Percentiles rank a stretch among this genome's conserved stretches.
Evolutionary conservation across 352 stramenopile species (phyloP).

Genomic region (Phytophthora sansomeana): DNA sequence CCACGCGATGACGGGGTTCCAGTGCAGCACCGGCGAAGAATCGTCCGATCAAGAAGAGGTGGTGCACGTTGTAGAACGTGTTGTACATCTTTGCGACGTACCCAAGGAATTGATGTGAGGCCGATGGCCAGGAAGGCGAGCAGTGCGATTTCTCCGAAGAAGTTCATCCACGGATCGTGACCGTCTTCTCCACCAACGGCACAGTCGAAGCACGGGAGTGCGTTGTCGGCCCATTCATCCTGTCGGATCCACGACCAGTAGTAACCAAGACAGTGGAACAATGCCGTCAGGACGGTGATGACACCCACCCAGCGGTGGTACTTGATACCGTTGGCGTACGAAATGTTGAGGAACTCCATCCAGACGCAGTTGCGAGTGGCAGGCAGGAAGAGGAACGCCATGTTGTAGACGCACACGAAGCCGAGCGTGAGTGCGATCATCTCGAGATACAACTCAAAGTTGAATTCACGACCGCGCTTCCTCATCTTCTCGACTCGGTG

Average conservation of each 20-base stretch:
- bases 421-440: conserved; percentile 43
- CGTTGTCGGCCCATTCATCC: conserved; percentile 29
- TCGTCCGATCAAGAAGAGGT: conserved; percentile 52
- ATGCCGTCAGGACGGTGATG: conserved; percentile 37
- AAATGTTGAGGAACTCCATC: conserved; percentile 70
- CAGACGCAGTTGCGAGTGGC: conserved; percentile 55
- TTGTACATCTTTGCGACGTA: conserved; percentile 56
- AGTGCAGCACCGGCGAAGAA: conserved; percentile 61
- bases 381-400: conserved; percentile 58
- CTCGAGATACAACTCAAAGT: conserved; percentile 33
- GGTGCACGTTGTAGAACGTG: conserved; percentile 55
- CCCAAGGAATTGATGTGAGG: conserved; percentile 44
- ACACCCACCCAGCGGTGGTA: conserved; percentile 64
- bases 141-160: conserved; percentile 51
- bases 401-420: conserved; percentile 56
- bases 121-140: conserved; percentile 52
- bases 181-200: conserved; percentile 26
- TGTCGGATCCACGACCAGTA: conserved; percentile 41
- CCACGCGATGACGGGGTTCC: conserved; percentile 44
- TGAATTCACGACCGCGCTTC: not conserved
- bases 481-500: conserved; percentile 10
- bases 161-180: conserved; percentile 55
- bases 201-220: conserved; percentile 59
- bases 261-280: conserved; percentile 45
- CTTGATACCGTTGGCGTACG: conserved; percentile 58